Evolutionary conservation across 2,329 filamentous ascomycete genomes (phyloP), one percentile per base, ranked within the genome.

Genomic region (Niveomyces coronatus): DNA sequence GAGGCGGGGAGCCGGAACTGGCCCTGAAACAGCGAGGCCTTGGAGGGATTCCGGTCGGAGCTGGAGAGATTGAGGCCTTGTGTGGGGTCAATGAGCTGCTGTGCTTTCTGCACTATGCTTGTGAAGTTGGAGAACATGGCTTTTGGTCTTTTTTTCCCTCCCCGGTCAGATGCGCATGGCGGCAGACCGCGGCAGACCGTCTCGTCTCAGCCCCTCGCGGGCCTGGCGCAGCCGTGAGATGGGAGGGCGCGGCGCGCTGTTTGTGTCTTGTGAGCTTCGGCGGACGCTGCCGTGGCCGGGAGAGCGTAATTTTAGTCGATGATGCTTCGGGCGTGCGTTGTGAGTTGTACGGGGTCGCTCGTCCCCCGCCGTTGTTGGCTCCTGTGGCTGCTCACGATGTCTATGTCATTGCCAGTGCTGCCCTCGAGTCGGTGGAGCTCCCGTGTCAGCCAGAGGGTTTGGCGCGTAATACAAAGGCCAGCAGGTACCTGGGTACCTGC

Each of bases 1-100:
- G 85, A 82, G 54, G 86, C 79, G 31, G 91, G 91, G 23, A 98
- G 81, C 48, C 91, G 85, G 67, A 98, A 98, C 63, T 98, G 91
- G 60, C 83, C 82, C 65, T 91, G 87, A 67, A 96, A 98, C 42
- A 96, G 76, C 36, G 83, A 82, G 40, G 87, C 79, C 66, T 95
- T 96, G 55, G 88, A 89, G 35, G 88, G 87, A 57, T 85, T 82
- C 46, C 75, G 76, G 61, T 91, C 85, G 42, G 81, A 76, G 53
- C 79, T 74, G 49, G 80, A 77, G 43, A 85, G 71, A 48, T 79
- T 76, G 46, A 84, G 68, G 54, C 83, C 79, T 58, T 86, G 79
- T 47, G 83, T 83, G 38, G 87, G 85, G 61, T 95, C 89, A 65
- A 95, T 93, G 63, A 94, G 72, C 64, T 88, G 85, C 70, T 94